Conservation (phyloP, 352 stramenopile species). For the Pythium apleroticum region DNA sequence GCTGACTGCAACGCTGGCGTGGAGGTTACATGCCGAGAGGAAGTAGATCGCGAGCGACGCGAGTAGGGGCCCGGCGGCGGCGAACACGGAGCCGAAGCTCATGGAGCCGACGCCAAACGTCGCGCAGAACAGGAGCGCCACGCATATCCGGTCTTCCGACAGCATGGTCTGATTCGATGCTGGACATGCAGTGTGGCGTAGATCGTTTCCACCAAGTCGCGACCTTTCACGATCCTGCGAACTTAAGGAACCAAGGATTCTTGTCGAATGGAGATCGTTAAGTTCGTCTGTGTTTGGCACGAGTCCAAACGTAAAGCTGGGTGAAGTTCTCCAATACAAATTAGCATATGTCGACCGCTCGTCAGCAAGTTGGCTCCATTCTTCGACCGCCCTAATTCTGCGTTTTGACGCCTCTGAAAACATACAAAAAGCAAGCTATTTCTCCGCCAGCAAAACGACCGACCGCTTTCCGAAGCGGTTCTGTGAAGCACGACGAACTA, state of each 20-base stretch:
- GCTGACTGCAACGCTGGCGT: conserved; percentile 64
- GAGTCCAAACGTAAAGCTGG: too few species aligned
- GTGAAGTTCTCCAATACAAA: conserved; percentile 32
- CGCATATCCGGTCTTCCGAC: conserved; percentile 55
- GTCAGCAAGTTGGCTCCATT: conserved; percentile 21
- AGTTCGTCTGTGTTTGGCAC: background rate
- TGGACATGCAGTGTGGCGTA: background rate
- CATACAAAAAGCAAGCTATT: conserved; percentile 29
- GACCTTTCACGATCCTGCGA: conserved; percentile 25
- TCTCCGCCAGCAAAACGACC: conserved; percentile 4
- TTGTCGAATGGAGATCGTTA: background rate
- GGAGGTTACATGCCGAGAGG: conserved; percentile 75
- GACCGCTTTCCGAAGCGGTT: conserved; percentile 10
- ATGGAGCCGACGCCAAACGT: conserved; percentile 74
- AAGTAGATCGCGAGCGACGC: conserved; percentile 69
- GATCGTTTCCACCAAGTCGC: background rate
- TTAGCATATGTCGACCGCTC: conserved; percentile 38
- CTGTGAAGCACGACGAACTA: conserved; percentile 22
- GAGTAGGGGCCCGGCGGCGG: conserved; percentile 49
- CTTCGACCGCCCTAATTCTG: conserved; percentile 8
- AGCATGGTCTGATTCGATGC: conserved; percentile 11
- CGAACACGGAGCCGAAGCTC: conserved; percentile 72
- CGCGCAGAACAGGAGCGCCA: conserved; percentile 71
- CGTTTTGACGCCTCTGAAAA: background rate
- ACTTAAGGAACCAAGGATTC: background rate